A percentile compares a stretch with the other conserved stretches of the same genome.
phyloP scores from a whole-genome alignment of 495 filamentous ascomycete species.

The Neurospora tetraspora region DNA sequence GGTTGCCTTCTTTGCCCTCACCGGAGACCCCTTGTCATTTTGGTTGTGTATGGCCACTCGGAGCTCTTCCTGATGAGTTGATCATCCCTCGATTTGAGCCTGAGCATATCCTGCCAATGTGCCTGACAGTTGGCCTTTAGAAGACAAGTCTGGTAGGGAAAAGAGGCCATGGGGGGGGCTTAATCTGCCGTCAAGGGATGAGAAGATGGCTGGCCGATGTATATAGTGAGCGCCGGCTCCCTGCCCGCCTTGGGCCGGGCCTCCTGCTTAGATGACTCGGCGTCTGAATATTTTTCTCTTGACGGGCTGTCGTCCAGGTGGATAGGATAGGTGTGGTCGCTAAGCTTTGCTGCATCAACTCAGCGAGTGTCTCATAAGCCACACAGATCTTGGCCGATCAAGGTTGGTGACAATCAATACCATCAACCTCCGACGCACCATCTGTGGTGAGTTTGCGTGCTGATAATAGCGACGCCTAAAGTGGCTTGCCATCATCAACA shows the following conservation, averaged over 20 bases:
- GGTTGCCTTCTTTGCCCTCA: neutral
- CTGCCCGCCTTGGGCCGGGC: neutral
- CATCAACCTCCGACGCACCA: neutral
- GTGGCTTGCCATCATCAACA: neutral
- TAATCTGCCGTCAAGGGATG: neutral
- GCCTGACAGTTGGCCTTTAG: neutral
- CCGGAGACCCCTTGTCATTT: neutral
- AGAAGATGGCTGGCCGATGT: neutral
- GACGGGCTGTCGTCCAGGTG: neutral
- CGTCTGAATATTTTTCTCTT: neutral
- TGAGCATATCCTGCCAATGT: neutral
- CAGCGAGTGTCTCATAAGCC: neutral
- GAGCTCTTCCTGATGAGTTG: neutral
- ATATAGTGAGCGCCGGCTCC: neutral
- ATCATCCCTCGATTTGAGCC: neutral
- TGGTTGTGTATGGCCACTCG: neutral
- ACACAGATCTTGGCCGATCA: neutral
- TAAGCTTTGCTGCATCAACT: neutral
- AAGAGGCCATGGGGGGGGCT: neutral
- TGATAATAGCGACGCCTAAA: neutral
- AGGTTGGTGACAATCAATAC: neutral
- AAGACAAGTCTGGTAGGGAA: neutral
- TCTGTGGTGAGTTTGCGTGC: neutral
- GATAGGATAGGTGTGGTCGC: neutral
- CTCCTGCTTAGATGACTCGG: neutral